Evolutionary conservation across 805 yeast species (phyloP).

Genomic region (Kodamaea neixiangensis): DNA sequence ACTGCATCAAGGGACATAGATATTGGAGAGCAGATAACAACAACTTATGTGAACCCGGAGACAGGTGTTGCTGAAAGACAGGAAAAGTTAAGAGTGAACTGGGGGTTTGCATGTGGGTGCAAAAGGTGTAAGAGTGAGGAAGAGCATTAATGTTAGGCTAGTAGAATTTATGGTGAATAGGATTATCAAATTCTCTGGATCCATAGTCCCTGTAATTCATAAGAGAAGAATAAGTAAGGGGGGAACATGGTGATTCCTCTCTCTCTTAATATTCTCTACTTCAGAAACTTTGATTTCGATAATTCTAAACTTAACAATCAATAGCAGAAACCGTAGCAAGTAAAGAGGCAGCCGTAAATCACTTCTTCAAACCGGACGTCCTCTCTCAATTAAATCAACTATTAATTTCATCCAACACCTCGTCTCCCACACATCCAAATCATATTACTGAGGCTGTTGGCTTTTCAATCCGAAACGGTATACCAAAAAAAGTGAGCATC

Average conservation of each 20-base stretch:
- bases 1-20: conserved; percentile 56
- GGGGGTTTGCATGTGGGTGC: conserved; percentile 80
- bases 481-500: neutral
- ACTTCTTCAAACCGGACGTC: too few relatives aligned
- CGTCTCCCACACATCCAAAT: neutral
- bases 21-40: conserved; percentile 66
- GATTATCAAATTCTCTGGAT: too few relatives aligned
- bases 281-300: too few relatives aligned
- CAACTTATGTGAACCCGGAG: conserved; percentile 69
- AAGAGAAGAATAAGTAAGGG: too few relatives aligned
- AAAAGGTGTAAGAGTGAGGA: conserved; percentile 45
- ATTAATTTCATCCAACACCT: neutral
- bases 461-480: neutral
- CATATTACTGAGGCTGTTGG: neutral
- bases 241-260: too few relatives aligned
- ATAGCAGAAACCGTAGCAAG: too few relatives aligned
- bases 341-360: too few relatives aligned
- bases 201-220: too few relatives aligned
- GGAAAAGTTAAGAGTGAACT: conserved; percentile 64
- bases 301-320: too few relatives aligned
- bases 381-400: too few relatives aligned
- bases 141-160: too few relatives aligned
- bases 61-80: conserved; percentile 64
- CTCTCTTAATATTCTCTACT: too few relatives aligned
- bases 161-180: neutral